Conservation (phyloP, 805 yeast genomes). For the Gaillardinia entomophila region DNA sequence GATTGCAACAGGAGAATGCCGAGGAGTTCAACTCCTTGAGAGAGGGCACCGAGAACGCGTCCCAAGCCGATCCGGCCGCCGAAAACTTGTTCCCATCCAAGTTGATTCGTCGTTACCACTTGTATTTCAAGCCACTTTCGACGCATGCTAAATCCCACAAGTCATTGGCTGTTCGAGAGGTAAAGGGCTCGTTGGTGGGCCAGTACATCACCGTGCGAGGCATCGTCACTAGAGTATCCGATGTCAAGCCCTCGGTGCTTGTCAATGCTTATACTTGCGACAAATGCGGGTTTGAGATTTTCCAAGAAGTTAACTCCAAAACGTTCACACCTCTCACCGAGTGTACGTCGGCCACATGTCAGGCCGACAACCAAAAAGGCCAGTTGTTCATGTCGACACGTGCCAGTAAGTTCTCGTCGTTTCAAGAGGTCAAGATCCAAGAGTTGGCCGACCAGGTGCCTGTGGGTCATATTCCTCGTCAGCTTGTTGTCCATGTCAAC, state of each 20-base stretch:
- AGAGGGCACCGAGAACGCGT: conserved; percentile 22
- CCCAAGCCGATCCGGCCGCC: conserved; percentile 11
- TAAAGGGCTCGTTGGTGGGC: conserved; percentile 80
- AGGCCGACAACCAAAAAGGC: conserved; percentile 75
- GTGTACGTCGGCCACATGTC: conserved; percentile 80
- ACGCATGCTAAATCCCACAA: conserved; percentile 40
- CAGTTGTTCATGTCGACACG: conserved; percentile 88
- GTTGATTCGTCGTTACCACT: conserved; percentile 77
- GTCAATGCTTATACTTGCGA: conserved; percentile 98
- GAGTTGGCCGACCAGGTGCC: conserved; percentile 96
- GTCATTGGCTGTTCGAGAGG: conserved; percentile 83
- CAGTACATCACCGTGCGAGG: conserved; percentile 87
- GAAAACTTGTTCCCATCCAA: conserved; percentile 73
- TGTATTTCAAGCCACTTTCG: conserved; percentile 81
- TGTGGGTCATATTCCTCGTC: conserved; percentile 94
- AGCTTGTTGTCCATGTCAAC: conserved; percentile 78
- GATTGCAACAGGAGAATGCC: conserved; percentile 60
- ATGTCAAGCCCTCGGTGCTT: conserved; percentile 86
- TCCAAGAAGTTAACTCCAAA: conserved; percentile 86
- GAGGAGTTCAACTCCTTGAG: conserved; percentile 50
- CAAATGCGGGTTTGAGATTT: conserved; percentile 92
- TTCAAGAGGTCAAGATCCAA: conserved; percentile 93
- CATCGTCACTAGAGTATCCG: conserved; percentile 90
- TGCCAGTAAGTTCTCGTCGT: conserved; percentile 91
- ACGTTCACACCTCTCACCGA: conserved; percentile 83